A percentile compares a stretch with the other conserved stretches of the same genome.
phyloP scores from a whole-genome alignment of 129 eudicot genomes.

The carrot (Daucus carota) region DNA sequence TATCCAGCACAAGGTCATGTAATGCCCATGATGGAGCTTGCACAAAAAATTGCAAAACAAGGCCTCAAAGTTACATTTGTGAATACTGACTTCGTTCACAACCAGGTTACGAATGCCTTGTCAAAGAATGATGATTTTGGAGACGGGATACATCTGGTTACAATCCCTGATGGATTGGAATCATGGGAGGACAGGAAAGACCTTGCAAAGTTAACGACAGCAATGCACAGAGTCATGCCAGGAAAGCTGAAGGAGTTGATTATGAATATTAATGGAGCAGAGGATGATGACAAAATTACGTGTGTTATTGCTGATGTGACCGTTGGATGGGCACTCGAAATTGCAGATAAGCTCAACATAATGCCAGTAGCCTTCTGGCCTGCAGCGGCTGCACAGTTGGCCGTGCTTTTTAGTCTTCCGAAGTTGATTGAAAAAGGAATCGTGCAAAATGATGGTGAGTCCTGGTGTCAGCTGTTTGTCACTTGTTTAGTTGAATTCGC shows the following conservation, averaged over 20 bases:
- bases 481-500: no score
- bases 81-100: conserved; percentile 15
- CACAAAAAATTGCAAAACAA: conserved; percentile 19
- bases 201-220: conserved; percentile 16
- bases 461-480: background rate
- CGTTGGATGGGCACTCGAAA: conserved; percentile 33
- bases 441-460: conserved; percentile 39
- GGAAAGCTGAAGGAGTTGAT: conserved; percentile 27
- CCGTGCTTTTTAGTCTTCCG: conserved; percentile 8
- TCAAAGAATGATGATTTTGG: conserved; percentile 11
- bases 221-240: conserved; percentile 26
- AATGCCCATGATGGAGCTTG: conserved; percentile 42
- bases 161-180: conserved; percentile 58
- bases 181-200: conserved; percentile 48
- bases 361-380: conserved; percentile 35
- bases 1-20: conserved; percentile 75
- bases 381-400: conserved; percentile 34
- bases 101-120: conserved; percentile 14
- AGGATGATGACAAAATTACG: conserved; percentile 16
- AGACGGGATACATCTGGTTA: conserved; percentile 25
- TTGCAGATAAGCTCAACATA: conserved; percentile 35
- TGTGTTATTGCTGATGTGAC: conserved; percentile 46
- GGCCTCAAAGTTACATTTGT: conserved; percentile 41
- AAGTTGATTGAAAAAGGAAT: conserved; percentile 39
- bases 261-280: conserved; percentile 20